Base-by-base conservation (phyloP, 1,139 yeast genomes). In the Nakaseomyces glabratus region DNA sequence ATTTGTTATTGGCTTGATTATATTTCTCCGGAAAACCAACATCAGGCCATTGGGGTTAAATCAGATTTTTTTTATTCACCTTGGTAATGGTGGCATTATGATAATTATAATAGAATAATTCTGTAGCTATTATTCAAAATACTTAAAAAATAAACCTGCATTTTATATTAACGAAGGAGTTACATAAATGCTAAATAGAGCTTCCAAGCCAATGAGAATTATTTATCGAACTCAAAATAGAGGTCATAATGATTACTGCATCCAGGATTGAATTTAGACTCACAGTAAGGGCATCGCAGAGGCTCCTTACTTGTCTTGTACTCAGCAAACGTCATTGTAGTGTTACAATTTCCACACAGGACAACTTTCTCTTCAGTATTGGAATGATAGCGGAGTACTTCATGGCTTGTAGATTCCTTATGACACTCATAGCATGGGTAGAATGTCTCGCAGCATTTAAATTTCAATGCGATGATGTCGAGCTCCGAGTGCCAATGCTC, bases 361-460 rank as follows among this genome's bases (percentile, higher is more conserved):
- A 55, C 41, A 16, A 48, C 35, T 7, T 47, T 45, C 3, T 23
- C 40, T 4, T 34, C 10, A 4, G 43, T 25, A 8, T 45, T 41
- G n/a, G 47, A 13, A 21, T 45, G 41, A 34, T 40, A 52, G 28
- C 39, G 45, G 15, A 37, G 30, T 2, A 40, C 14, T 7, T 8
- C 13, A 31, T 55, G 59, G 5, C 28, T 22, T 20, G 42, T 44
- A 9, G 38, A 13, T 31, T 46, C 50, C 2, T 36, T 20, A 30
- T 57, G 61, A 31, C 61, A 57, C 16, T 46, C 29, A 25, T 42
- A 40, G 29, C 61, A 57, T 9, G 59, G 45, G 28, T 49, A 57
- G 29, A 41, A 57, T 1, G 23, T 23, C 3, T 39, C 37, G 33
- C 61, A 57, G 23, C 61, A 57, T 35, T 48, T 52, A 28, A 55